phyloP scores from a whole-genome alignment of 768 basidiomycete genomes.

The Boletus patriciae region DNA sequence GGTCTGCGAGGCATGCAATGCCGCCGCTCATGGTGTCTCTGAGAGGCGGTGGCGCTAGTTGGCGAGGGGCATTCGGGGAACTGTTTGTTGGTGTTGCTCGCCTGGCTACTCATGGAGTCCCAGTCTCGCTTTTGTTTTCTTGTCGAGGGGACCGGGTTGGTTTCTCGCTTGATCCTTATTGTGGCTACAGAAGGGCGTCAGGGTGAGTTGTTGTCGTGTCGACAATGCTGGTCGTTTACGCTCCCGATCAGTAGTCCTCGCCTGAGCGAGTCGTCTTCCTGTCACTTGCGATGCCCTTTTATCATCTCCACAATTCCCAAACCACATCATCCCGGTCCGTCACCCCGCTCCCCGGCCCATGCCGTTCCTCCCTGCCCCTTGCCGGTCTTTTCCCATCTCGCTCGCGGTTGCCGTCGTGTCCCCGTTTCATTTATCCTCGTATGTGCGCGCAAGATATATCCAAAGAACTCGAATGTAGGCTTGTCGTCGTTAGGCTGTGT shows the following conservation, averaged over 20 bases:
- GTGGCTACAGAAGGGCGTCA: slow-evolving; percentile 1
- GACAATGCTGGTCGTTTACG: neutral
- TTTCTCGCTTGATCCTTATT: neutral
- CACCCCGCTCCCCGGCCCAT: neutral
- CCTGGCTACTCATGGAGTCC: neutral
- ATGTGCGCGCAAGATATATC: slow-evolving; percentile 13
- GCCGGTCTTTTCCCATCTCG: neutral
- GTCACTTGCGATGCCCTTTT: neutral
- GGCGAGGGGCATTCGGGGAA: slow-evolving; percentile 1
- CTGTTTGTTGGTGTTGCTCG: slow-evolving; percentile 5
- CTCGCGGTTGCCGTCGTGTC: neutral
- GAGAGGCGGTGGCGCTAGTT: slow-evolving; percentile 29
- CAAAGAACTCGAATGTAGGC: slow-evolving; percentile 17
- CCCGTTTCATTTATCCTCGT: slow-evolving; percentile 2
- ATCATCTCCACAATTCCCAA: neutral
- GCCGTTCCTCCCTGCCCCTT: neutral
- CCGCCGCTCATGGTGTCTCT: slow-evolving; percentile 25
- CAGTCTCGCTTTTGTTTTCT: slow-evolving; percentile 1
- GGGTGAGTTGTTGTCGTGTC: slow-evolving; percentile 3
- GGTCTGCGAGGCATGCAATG: slow-evolving; percentile 36
- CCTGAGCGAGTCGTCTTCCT: neutral
- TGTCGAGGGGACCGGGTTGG: neutral
- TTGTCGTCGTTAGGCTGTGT: slow-evolving; percentile 16
- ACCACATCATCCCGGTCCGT: neutral
- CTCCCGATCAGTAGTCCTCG: neutral